Conservation (phyloP, 1,284 basidiomycete species). For the Schizophyllum commune region DNA sequence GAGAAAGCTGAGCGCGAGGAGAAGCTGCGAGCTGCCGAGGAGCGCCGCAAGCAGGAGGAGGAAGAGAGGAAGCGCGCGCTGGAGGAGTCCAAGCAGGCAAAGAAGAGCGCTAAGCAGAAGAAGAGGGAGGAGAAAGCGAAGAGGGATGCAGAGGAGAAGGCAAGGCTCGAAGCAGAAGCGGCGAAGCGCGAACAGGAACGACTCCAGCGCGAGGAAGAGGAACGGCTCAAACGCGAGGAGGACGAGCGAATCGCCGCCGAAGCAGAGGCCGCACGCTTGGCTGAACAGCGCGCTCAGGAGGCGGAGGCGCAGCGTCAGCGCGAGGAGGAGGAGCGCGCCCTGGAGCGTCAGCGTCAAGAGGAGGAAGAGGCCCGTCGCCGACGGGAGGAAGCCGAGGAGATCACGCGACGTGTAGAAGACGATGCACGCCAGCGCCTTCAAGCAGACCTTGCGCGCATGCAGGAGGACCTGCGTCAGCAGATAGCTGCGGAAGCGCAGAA, state of each 20-base stretch:
- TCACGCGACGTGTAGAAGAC: not conserved
- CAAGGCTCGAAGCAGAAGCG: not conserved
- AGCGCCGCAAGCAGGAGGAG: too few relatives aligned
- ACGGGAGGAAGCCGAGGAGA: not conserved
- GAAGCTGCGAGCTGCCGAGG: too few relatives aligned
- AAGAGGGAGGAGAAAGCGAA: slow-evolving; percentile 3
- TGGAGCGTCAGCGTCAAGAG: not conserved
- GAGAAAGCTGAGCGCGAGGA: too few relatives aligned
- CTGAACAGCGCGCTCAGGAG: not conserved
- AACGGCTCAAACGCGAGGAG: not conserved
- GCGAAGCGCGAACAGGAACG: not conserved
- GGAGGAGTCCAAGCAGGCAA: too few relatives aligned
- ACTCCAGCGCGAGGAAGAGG: not conserved
- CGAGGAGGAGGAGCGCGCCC: not conserved
- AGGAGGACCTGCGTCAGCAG: not conserved
- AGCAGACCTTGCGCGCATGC: not conserved
- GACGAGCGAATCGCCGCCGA: not conserved
- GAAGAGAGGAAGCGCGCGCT: too few relatives aligned
- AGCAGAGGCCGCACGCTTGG: too few relatives aligned
- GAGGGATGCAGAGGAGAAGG: not conserved
- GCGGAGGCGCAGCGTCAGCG: not conserved
- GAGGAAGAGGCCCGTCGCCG: not conserved
- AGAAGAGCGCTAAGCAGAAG: not conserved
- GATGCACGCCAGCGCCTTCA: not conserved
- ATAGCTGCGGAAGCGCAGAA: not conserved